Evolutionary conservation across 192 early-diverging fungal species (phyloP), one percentile per base, ranked within the genome.

Genomic region (Entomortierella parvispora): DNA sequence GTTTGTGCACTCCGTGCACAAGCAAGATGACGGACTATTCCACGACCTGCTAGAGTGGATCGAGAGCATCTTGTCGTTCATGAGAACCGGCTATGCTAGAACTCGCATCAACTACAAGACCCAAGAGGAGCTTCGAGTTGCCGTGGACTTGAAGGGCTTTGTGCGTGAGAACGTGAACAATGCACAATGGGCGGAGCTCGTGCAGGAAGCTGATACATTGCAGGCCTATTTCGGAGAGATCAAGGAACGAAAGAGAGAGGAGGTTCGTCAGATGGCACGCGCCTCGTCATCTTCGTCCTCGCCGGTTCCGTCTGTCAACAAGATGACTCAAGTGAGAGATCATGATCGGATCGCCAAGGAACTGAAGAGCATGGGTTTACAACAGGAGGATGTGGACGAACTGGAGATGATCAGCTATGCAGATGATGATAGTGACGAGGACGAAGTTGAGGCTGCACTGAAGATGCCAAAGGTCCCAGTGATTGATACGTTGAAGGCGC

Each of bases 1-100:
- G 18, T 88, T 86, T 76, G 85, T 88, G 10, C 83, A 88, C 42
- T 76, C 78, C 23, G 82, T 88, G 20, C 81, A 88, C 48, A 69
- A 70, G 15, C 65, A 85, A 23, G 84, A 88, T 32, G 67, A 77
- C 18, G 67, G 79, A 3, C 63, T 88, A 14, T 88, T 88, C 74
- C 71, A 67, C 29, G 71, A 82, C n/a, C 56, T 88, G 10, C 50
- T 85, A 0, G 56, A 53, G 12, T 88, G 82, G 69, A 69, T 86
- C 31, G 83, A 85, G 32, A 52, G 60, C 2, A 20, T 85, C n/a
- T 51, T 85, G 4, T 43, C 54, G 11, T 82, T 85, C 32, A 71
- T 87, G 69, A 23, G 71, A 2, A 71, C 55, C 0, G 86, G 86
- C 5, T 55, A 81, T n/a, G 61, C 75, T 0, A 62, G 52, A 15